Evolutionary conservation across 192 early-diverging fungal species (phyloP).

Genomic region (Phlyctochytrium bullatum): DNA sequence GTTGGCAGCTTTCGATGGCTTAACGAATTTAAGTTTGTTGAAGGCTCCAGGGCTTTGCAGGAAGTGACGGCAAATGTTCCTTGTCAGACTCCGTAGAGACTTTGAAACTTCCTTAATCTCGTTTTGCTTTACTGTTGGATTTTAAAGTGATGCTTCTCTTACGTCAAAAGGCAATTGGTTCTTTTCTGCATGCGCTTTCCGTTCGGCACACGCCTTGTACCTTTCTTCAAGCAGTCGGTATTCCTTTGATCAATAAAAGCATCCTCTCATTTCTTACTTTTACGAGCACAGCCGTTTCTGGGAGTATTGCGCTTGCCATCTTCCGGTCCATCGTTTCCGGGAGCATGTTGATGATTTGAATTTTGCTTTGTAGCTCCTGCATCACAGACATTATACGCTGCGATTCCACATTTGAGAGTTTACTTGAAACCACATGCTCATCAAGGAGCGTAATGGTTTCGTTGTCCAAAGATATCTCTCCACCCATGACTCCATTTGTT

Average conservation of each 20-base stretch:
- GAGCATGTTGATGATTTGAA: constrained; percentile 42
- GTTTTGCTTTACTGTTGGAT: too few relatives aligned
- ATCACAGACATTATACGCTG: constrained; percentile 58
- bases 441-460: too few relatives aligned
- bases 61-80: constrained; percentile 43
- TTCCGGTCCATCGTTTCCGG: constrained; percentile 47
- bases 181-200: too few relatives aligned
- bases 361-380: constrained; percentile 51
- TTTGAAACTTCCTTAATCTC: constrained; percentile 41
- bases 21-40: constrained; percentile 47
- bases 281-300: constrained; percentile 35
- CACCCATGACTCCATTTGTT: too few relatives aligned
- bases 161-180: too few relatives aligned
- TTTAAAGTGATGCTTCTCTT: too few relatives aligned
- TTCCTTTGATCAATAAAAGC: too few relatives aligned
- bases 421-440: too few relatives aligned
- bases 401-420: constrained; percentile 53
- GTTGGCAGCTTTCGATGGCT: constrained; percentile 30
- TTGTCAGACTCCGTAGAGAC: constrained; percentile 30
- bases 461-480: too few relatives aligned
- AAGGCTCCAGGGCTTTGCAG: constrained; percentile 42
- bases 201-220: constrained; percentile 36
- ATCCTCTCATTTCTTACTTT: too few relatives aligned
- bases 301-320: constrained; percentile 36
- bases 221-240: constrained; percentile 40